Evolutionary conservation across 345 rosid species (phyloP), one percentile per base, ranked within the genome.

Genomic region (Laguncularia racemosa): DNA sequence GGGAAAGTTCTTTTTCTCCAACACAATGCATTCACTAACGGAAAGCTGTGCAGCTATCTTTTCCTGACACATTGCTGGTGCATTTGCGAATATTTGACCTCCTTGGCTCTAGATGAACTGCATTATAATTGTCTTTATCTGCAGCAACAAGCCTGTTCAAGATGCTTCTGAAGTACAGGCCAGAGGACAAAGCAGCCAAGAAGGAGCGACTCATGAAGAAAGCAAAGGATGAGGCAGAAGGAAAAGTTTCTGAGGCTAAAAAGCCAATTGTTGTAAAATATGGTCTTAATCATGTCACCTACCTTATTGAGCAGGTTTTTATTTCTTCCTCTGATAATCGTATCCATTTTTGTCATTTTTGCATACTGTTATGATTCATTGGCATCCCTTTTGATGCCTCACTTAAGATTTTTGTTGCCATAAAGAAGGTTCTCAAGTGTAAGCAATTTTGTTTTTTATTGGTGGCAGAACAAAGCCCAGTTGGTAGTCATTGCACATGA

Each of bases 251-350:
- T 0, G 89, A 82, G 64, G 59, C 77, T 2, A 82, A 77, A 77
- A 80, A 85, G 74, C 92, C 86, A 9, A 78, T 85, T 73, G 83
- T 82, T 18, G 86, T 82, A 48, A 85, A 85, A 63, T 85, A 85
- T 45, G 92, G 88, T 16, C 83, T 85, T 23, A 85, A 85, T 67
- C 92, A 85, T 57, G 77, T 82, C 12, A 85, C 92, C 12, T 85
- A 85, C 71, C 86, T 85, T 50, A 82, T 80, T 14, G 89, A 85
- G 73, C 88, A 85, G 86, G 88, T 81, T 19, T 3, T 40, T 12
- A 6, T 38, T 20, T 55, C 21, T 17, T 56, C 43, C 13, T 44
- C 21, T 46, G 14, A 28, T 14, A 14, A 12, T 17, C 26, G 38
- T 14, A 7, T 11, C 28, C 20, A 13, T 48, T 14, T 0, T 44